Conservation (phyloP, 805 yeast species). For the Ogataea thermomethanolica region DNA sequence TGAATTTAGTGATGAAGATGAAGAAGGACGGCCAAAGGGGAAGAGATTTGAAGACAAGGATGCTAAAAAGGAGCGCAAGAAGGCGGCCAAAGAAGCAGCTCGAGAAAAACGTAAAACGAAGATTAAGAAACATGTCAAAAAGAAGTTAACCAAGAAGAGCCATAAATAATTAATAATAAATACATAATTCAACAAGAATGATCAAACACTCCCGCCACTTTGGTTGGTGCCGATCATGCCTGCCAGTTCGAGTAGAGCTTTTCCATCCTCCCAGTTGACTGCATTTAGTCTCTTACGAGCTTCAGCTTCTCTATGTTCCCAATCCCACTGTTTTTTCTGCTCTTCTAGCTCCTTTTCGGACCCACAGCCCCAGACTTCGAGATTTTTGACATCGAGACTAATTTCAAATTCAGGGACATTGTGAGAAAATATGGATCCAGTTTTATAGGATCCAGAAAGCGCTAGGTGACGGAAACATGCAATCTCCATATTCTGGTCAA, state of each 20-base stretch:
- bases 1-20: constrained; percentile 14
- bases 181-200: background rate
- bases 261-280: constrained; percentile 68
- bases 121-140: constrained; percentile 79
- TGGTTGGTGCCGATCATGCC: constrained; percentile 48
- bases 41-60: constrained; percentile 81
- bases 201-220: constrained; percentile 47
- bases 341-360: constrained; percentile 71
- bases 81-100: constrained; percentile 70
- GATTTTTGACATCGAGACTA: constrained; percentile 63
- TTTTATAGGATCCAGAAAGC: constrained; percentile 46
- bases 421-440: constrained; percentile 31
- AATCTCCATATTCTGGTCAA: constrained; percentile 77
- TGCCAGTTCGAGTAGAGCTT: constrained; percentile 85
- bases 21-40: constrained; percentile 45
- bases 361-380: constrained; percentile 94
- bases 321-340: constrained; percentile 77
- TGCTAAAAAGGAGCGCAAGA: constrained; percentile 68
- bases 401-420: constrained; percentile 56
- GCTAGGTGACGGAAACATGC: constrained; percentile 74
- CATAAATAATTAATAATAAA: constrained; percentile 10
- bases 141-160: constrained; percentile 61
- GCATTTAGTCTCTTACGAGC: constrained; percentile 71
- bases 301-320: constrained; percentile 87
- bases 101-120: constrained; percentile 77